Base-by-base conservation (phyloP, 2,329 filamentous ascomycete species). In the Endoconidiophora polonica region DNA sequence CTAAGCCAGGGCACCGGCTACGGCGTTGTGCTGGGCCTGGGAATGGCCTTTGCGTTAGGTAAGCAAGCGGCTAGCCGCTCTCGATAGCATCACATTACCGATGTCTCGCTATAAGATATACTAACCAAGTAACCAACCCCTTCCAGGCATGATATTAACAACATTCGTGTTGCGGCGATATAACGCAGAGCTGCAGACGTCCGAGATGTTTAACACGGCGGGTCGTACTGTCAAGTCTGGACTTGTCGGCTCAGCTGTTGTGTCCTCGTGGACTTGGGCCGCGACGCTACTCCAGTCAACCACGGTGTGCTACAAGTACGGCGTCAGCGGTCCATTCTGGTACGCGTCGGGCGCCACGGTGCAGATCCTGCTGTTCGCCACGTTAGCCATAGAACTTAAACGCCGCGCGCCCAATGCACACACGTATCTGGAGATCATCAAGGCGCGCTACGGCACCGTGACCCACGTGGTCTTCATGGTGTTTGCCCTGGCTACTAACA, bases 261-360 rank as follows among this genome's bases (percentile, higher is more conserved):
- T 94, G 3, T 88, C 83, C 14, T 87, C 82, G 4, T 94, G 88
- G 87, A 94, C 87, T 0, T 94, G 86, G 86, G 86, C 86, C 0
- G 86, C 85, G 20, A 91, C 85, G 0, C 69, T 90, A 1, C 70
- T 91, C 2, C 85, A 91, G 60, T 83, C 77, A 1, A 81, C 83
- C 1, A 76, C 79, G n/a, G 83, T 94, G 16, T 85, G 84, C 54
- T 94, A 94, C 63, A 71, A 77, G 55, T 90, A 90, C 59, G 83
- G 79, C 10, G 72, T 83, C 38, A 72, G 74, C 0, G 78, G 76
- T 12, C 67, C 68, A 7, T 72, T 73, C 43, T 77, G 72, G 73
- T 81, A 81, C 58, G 76, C 74, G 1, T 73, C 69, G 1, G 76
- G 81, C n/a, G 86, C 85, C 9, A 87, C 82, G 0, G 84, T 91